These are phyloP conservation scores for Chenopodium formosanum DNA, from an alignment of 148 eudicot genomes.

Conservation along the genomic window DNA sequence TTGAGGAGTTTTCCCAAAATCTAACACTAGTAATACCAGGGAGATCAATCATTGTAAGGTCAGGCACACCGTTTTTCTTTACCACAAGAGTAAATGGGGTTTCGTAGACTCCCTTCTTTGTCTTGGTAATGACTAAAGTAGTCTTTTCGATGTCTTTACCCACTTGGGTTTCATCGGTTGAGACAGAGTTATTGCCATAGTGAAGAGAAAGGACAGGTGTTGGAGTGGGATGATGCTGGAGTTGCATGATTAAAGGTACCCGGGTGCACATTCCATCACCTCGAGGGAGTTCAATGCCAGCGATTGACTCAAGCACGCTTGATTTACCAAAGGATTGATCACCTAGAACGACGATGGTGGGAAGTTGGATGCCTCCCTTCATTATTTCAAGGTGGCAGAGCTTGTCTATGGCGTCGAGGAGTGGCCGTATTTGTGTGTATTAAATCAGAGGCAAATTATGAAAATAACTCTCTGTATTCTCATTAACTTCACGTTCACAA, in stretches of 20 bases:
- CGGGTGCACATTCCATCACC: conserved; percentile 35
- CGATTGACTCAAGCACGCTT: conserved; percentile 32
- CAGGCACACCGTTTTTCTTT: conserved; percentile 37
- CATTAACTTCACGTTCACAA: too few relatives aligned
- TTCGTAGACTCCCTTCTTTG: conserved; percentile 10
- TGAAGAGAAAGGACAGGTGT: conserved; percentile 6
- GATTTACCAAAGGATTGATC: conserved; percentile 36
- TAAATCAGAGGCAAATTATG: too few relatives aligned
- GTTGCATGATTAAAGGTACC: conserved; percentile 31
- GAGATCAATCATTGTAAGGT: conserved; percentile 47
- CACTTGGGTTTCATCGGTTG: conserved; percentile 22
- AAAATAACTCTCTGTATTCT: too few relatives aligned
- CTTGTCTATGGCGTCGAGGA: conserved; percentile 31
- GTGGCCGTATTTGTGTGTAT: conserved; percentile 19
- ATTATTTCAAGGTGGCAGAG: conserved; percentile 32
- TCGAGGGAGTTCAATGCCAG: conserved; percentile 32
- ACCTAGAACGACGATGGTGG: conserved; percentile 32
- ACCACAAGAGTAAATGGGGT: conserved; percentile 22
- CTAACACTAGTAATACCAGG: conserved; percentile 27
- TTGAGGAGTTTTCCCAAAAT: too few relatives aligned
- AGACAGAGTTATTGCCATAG: not conserved
- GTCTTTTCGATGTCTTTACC: conserved; percentile 23
- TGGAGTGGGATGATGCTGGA: conserved; percentile 22
- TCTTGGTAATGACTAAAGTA: conserved; percentile 23
- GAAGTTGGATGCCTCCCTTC: conserved; percentile 31